phyloP scores from a whole-genome alignment of 1,284 basidiomycete genomes.

The Rhizoctonia solani region DNA sequence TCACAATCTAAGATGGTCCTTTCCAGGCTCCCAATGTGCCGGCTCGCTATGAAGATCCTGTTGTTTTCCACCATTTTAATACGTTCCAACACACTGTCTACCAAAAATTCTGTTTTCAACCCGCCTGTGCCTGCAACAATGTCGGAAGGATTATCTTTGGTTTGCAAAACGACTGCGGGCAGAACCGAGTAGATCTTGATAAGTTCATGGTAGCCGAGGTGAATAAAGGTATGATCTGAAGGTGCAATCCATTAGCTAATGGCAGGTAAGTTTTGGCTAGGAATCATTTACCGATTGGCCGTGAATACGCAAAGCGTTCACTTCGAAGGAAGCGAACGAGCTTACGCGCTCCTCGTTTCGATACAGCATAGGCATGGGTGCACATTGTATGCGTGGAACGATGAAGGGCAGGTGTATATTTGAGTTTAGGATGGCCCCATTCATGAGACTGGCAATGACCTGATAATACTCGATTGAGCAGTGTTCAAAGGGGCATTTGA shows the following conservation, averaged over 20 bases:
- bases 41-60: no score
- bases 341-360: slow-evolving; percentile 14
- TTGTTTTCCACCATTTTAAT: slow-evolving; percentile 34
- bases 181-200: slow-evolving; percentile 45
- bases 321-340: slow-evolving; percentile 13
- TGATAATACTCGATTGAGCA: background rate
- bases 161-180: slow-evolving; percentile 45
- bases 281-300: slow-evolving; percentile 24
- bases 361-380: slow-evolving; percentile 35
- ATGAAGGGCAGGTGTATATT: slow-evolving; percentile 18
- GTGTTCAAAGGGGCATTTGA: background rate
- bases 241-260: background rate
- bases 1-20: slow-evolving; percentile 10
- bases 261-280: slow-evolving; percentile 24
- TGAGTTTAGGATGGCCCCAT: slow-evolving; percentile 33
- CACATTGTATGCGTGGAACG: slow-evolving; percentile 36
- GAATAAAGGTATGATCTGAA: slow-evolving; percentile 45
- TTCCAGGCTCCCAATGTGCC: background rate
- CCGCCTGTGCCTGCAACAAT: slow-evolving; percentile 44
- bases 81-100: slow-evolving; percentile 45
- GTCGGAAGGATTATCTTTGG: slow-evolving; percentile 45
- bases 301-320: slow-evolving; percentile 18
- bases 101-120: slow-evolving; percentile 43
- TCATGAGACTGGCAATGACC: slow-evolving; percentile 39
- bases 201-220: slow-evolving; percentile 41